These are phyloP conservation scores for Jatropha curcas DNA, from an alignment of 345 rosid genomes.

Conservation along the genomic window DNA sequence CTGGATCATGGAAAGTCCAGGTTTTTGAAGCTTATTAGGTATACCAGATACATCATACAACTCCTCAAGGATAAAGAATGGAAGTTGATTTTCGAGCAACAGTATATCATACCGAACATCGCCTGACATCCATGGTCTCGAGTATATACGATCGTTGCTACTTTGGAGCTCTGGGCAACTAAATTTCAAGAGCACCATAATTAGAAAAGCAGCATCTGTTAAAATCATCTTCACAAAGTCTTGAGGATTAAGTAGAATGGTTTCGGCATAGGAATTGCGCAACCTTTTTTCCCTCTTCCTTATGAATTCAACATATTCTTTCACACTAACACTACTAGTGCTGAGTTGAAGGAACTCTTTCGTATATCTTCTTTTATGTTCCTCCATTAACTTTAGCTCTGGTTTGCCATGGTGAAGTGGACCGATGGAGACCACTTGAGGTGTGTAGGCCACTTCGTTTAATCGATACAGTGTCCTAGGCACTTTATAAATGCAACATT, in stretches of 20 bases:
- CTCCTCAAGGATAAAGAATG: constrained; percentile 25
- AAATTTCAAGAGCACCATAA: background rate
- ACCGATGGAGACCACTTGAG: background rate
- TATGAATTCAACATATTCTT: no score
- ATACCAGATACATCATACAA: background rate
- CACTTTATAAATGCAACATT: constrained; percentile 9
- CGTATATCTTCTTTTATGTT: background rate
- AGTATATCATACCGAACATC: constrained; percentile 5
- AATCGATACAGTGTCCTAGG: background rate
- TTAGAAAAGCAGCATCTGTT: no score
- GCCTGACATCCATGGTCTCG: background rate
- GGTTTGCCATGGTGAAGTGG: background rate
- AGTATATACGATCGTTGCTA: constrained; percentile 12
- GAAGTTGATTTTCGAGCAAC: constrained; percentile 37
- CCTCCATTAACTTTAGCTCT: background rate
- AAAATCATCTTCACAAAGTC: background rate
- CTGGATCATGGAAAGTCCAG: background rate
- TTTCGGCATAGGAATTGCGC: background rate
- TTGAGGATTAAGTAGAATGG: no score
- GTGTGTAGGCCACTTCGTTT: background rate
- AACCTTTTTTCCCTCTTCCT: background rate
- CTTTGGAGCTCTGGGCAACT: no score
- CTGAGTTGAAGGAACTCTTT: background rate
- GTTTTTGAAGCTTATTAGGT: no score
- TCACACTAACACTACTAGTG: background rate